Evolutionary conservation across 495 filamentous ascomycete species (phyloP).

Genomic region (Cenococcum geophilum): DNA sequence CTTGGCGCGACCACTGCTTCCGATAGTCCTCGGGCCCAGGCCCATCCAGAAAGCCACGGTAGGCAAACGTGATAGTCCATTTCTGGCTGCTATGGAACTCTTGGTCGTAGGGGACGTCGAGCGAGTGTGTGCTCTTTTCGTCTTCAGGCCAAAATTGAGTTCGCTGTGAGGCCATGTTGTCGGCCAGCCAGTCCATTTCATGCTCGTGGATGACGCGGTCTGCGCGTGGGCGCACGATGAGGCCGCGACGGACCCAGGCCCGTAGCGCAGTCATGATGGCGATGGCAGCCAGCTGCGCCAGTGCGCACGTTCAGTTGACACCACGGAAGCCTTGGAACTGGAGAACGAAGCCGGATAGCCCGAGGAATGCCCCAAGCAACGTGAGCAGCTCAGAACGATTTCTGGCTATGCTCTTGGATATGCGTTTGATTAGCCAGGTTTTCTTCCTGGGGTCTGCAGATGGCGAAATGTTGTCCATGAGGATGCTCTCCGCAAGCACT

Average conservation of each 20-base stretch:
- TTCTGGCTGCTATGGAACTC: no score
- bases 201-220: conserved; percentile 8
- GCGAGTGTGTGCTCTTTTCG: no score
- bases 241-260: conserved; percentile 23
- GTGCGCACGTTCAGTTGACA: conserved; percentile 23
- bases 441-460: no score
- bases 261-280: conserved; percentile 21
- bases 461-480: no score
- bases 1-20: no score
- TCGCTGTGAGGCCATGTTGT: neutral
- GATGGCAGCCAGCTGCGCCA: conserved; percentile 28
- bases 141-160: neutral
- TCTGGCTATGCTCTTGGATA: neutral
- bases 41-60: no score
- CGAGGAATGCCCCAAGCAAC: neutral
- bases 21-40: no score
- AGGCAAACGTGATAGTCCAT: no score
- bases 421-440: no score
- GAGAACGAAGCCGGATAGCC: conserved; percentile 28
- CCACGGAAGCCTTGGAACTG: conserved; percentile 31
- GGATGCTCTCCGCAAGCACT: no score
- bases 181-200: conserved; percentile 31
- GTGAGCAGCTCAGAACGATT: conserved; percentile 8
- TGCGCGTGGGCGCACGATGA: neutral
- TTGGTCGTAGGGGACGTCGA: no score